Evolutionary conservation across 2,329 filamentous ascomycete species (phyloP).

Genomic region (Botryotinia calthae): DNA sequence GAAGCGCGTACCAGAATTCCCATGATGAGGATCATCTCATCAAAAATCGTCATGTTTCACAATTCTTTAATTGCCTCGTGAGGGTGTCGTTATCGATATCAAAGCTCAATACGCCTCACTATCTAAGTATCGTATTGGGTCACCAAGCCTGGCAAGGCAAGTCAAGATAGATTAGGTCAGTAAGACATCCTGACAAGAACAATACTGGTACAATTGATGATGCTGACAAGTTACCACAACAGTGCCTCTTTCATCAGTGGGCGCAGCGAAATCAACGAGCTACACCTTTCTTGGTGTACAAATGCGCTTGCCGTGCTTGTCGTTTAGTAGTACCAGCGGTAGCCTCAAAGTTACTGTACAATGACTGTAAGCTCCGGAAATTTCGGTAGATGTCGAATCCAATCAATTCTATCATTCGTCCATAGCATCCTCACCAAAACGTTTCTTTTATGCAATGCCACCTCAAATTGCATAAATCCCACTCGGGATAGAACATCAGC

Average conservation of each 20-base stretch:
- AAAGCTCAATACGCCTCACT: background rate
- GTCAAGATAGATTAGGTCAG: too few relatives aligned
- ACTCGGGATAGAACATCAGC: background rate
- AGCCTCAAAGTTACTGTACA: background rate
- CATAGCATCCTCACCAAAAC: background rate
- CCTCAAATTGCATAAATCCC: background rate
- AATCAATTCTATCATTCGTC: background rate
- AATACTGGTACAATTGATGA: background rate
- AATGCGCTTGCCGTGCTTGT: background rate
- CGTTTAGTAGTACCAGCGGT: background rate
- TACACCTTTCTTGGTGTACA: background rate
- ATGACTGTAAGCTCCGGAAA: background rate
- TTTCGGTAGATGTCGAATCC: background rate
- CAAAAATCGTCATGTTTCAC: background rate
- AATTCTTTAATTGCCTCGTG: background rate
- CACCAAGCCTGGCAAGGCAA: background rate
- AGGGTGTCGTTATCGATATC: constrained; percentile 1
- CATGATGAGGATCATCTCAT: background rate
- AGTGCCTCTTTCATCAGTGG: background rate
- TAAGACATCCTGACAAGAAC: background rate
- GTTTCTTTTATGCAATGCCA: background rate
- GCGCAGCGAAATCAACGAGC: background rate
- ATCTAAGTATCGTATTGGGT: background rate
- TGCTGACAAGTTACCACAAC: background rate
- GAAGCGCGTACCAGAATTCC: constrained; percentile 2